phyloP scores from a whole-genome alignment of 2,329 filamentous ascomycete species.

The Cladosporium sp. region DNA sequence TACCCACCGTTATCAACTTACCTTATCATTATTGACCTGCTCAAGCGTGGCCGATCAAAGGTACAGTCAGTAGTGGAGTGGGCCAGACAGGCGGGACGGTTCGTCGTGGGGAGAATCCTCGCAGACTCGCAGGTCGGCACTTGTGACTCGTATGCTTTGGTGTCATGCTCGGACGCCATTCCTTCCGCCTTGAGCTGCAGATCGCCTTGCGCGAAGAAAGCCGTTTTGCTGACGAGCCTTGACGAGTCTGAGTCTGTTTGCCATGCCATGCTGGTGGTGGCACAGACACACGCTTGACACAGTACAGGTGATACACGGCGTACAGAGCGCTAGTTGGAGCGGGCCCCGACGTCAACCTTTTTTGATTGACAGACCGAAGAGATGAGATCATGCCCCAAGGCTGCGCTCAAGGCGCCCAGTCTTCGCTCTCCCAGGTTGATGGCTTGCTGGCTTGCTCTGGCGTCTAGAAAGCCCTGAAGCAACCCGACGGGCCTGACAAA shows the following conservation, averaged over 20 bases:
- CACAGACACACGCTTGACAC: background rate
- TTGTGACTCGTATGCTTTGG: constrained; percentile 7
- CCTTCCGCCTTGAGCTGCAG: background rate
- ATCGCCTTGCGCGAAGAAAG: background rate
- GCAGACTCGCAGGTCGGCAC: constrained; percentile 6
- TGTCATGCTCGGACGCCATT: background rate
- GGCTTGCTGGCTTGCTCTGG: background rate
- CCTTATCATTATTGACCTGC: background rate
- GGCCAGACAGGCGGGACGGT: constrained; percentile 15
- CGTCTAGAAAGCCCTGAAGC: background rate
- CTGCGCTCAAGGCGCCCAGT: constrained; percentile 4
- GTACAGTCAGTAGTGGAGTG: no score
- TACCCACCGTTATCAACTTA: background rate
- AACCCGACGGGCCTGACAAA: background rate
- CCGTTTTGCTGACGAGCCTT: background rate
- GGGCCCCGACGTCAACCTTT: background rate
- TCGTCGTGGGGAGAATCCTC: constrained; percentile 15
- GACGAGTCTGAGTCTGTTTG: background rate
- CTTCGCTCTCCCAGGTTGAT: background rate
- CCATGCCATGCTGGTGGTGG: background rate
- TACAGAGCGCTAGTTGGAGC: background rate
- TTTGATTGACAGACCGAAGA: background rate
- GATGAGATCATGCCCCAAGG: constrained; percentile 12
- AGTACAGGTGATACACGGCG: background rate
- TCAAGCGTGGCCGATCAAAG: background rate